Evolutionary conservation across 768 basidiomycete genomes (phyloP).

Genomic region (Cyathus striatus): DNA sequence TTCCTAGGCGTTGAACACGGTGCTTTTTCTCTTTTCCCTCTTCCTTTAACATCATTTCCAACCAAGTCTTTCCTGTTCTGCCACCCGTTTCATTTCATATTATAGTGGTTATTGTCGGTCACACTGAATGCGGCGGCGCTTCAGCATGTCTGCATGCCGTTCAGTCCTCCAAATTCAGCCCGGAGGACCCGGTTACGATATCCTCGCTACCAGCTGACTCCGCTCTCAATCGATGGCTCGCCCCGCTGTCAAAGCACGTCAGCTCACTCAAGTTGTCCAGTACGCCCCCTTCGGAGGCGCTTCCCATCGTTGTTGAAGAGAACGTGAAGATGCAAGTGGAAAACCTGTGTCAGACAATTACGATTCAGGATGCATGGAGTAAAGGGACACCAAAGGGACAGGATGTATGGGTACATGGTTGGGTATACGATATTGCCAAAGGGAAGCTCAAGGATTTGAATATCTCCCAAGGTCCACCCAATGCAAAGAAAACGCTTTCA

Average conservation of each 20-base stretch:
- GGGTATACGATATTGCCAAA: slow-evolving; percentile 61
- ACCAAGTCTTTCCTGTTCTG: slow-evolving; percentile 15
- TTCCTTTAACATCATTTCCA: slow-evolving; percentile 20
- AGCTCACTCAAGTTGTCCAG: slow-evolving; percentile 37
- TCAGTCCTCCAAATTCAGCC: slow-evolving; percentile 22
- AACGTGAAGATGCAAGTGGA: slow-evolving; percentile 55
- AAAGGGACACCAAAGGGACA: slow-evolving; percentile 34
- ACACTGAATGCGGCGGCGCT: slow-evolving; percentile 80
- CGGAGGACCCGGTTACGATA: slow-evolving; percentile 24
- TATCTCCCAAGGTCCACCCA: slow-evolving; percentile 34
- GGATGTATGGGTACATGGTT: slow-evolving; percentile 60
- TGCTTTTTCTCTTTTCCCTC: slow-evolving; percentile 34
- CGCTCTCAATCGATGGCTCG: slow-evolving; percentile 67
- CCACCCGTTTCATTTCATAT: slow-evolving; percentile 11
- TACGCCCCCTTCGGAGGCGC: slow-evolving; percentile 26
- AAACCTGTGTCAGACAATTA: slow-evolving; percentile 40
- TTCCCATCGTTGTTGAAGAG: slow-evolving; percentile 48
- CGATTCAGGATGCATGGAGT: slow-evolving; percentile 44
- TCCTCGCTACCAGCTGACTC: slow-evolving; percentile 29
- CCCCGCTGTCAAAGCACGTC: slow-evolving; percentile 56
- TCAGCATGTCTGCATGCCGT: slow-evolving; percentile 47
- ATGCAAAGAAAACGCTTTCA: no score
- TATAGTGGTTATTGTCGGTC: slow-evolving; percentile 77
- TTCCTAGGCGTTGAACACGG: slow-evolving; percentile 73
- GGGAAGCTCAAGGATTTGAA: slow-evolving; percentile 57